These are phyloP conservation scores for Canavalia ensiformis DNA, from an alignment of 306 rosid species.

Conservation along the genomic window DNA sequence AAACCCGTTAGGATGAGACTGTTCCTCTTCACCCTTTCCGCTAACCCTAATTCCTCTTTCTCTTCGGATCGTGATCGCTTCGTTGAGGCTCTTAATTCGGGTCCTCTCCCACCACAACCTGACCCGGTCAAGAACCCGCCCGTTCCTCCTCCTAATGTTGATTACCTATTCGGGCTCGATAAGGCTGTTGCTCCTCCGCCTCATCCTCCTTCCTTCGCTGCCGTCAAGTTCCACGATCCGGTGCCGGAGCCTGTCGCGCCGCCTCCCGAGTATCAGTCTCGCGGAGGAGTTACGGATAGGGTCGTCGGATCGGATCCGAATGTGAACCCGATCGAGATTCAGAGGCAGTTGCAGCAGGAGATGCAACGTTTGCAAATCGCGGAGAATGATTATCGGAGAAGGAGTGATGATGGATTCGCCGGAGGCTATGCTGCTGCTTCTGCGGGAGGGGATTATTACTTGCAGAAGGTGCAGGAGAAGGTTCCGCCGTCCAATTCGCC, in stretches of 20 bases:
- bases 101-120: constrained; percentile 38
- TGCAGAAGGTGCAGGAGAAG: constrained; percentile 67
- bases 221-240: constrained; percentile 58
- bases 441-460: constrained; percentile 56
- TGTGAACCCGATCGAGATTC: constrained; percentile 61
- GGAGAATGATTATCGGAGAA: constrained; percentile 65
- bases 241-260: constrained; percentile 61
- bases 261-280: constrained; percentile 50
- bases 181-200: constrained; percentile 60
- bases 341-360: constrained; percentile 74
- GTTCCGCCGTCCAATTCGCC: constrained; percentile 43
- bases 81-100: constrained; percentile 66
- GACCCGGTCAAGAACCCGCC: constrained; percentile 56
- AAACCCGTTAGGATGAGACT: constrained; percentile 81
- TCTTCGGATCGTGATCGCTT: constrained; percentile 63
- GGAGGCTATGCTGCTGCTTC: constrained; percentile 52
- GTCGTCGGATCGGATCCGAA: constrained; percentile 56
- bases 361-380: constrained; percentile 70
- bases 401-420: constrained; percentile 60
- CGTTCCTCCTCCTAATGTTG: constrained; percentile 52
- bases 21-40: constrained; percentile 59
- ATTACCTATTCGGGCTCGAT: constrained; percentile 74
- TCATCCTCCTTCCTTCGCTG: constrained; percentile 42
- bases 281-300: constrained; percentile 48
- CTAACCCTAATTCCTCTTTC: constrained; percentile 20